Conservation (phyloP, 306 rosid genomes). For the Casuarina glauca region DNA sequence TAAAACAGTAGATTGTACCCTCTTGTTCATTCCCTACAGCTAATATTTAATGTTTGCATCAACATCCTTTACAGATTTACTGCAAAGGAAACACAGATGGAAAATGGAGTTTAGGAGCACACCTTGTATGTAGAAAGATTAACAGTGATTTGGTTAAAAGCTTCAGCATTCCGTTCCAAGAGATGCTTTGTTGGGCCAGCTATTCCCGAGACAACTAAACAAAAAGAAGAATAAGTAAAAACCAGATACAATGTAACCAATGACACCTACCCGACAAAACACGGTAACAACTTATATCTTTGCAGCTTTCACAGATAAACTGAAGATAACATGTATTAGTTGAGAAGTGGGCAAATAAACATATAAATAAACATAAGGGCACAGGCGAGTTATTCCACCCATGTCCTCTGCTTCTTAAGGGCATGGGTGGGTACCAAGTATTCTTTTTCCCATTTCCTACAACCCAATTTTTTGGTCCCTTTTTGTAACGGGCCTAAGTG, state of each 20-base stretch:
- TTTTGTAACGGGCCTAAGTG: too few relatives aligned
- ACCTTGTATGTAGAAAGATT: conserved; percentile 89
- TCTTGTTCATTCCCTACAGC: not conserved
- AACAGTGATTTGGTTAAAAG: conserved; percentile 67
- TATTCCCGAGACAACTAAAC: conserved; percentile 53
- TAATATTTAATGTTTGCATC: not conserved
- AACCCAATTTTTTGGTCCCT: too few relatives aligned
- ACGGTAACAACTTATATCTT: not conserved
- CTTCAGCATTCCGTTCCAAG: conserved; percentile 85
- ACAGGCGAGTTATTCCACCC: too few relatives aligned
- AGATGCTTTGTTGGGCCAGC: conserved; percentile 67
- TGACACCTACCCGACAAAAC: conserved; percentile 3
- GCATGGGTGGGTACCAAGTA: too few relatives aligned
- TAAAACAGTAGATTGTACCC: not conserved
- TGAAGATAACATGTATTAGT: not conserved
- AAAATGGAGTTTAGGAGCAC: conserved; percentile 24
- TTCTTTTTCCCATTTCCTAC: too few relatives aligned
- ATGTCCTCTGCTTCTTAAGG: too few relatives aligned
- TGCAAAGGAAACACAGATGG: not conserved
- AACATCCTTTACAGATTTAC: not conserved
- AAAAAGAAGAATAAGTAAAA: conserved; percentile 31
- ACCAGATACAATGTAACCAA: not conserved
- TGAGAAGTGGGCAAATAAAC: not conserved
- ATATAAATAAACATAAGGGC: not conserved
- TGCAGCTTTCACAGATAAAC: not conserved